Conservation (phyloP, 768 basidiomycete genomes). For the Hydnum rufescens region DNA sequence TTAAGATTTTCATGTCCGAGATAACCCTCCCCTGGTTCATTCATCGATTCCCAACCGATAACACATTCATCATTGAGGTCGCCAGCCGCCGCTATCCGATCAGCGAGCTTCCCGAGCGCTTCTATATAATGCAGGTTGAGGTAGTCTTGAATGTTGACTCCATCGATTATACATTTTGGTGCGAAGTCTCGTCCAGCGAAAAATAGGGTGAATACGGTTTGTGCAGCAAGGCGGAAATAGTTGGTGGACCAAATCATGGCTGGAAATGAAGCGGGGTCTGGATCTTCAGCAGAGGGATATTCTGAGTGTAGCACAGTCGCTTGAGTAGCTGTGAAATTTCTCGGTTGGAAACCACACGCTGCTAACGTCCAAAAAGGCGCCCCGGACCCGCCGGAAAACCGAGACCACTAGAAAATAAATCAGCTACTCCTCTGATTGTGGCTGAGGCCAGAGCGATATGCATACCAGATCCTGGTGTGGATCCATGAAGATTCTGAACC, state of each 20-base stretch:
- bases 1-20: constrained; percentile 51
- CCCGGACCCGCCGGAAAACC: constrained; percentile 85
- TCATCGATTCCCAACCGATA: constrained; percentile 92
- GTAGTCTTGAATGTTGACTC: constrained; percentile 79
- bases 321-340: constrained; percentile 67
- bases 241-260: constrained; percentile 98
- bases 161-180: constrained; percentile 79
- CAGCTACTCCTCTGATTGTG: neutral
- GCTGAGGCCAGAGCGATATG: constrained; percentile 9
- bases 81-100: constrained; percentile 53
- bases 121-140: constrained; percentile 57
- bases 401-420: constrained; percentile 51
- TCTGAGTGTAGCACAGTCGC: constrained; percentile 78
- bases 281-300: constrained; percentile 41
- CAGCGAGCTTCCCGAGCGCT: constrained; percentile 57
- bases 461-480: constrained; percentile 90
- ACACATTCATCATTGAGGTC: constrained; percentile 69
- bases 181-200: constrained; percentile 81
- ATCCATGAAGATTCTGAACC: constrained; percentile 83
- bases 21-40: constrained; percentile 83
- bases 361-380: constrained; percentile 86
- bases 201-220: constrained; percentile 88
- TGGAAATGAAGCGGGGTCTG: constrained; percentile 58
- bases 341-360: constrained; percentile 80
- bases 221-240: constrained; percentile 70